Percentiles rank a stretch among this genome's conserved stretches.
These are phyloP conservation scores for Trichoderma breve DNA, from an alignment of 2,329 filamentous ascomycete species.

Conservation along the genomic window DNA sequence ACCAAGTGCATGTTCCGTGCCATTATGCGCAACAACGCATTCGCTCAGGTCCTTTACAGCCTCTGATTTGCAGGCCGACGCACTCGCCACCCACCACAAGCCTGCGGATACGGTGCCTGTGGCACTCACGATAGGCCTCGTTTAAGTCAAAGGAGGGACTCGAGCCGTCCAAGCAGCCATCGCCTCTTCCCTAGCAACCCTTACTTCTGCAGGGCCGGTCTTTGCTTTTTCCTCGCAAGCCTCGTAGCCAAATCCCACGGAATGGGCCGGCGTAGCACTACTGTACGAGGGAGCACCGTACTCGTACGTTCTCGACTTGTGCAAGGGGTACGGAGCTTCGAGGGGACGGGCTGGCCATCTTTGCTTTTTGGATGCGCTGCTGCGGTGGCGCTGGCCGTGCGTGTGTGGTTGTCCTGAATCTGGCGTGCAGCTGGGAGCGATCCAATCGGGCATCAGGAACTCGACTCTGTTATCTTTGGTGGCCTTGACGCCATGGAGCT, in stretches of 20 bases:
- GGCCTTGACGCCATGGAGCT: background rate
- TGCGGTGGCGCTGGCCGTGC: slow-evolving; percentile 15
- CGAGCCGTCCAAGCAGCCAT: background rate
- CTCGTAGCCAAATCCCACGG: background rate
- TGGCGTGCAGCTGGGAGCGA: slow-evolving; percentile 2
- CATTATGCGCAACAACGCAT: background rate
- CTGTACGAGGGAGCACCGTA: background rate
- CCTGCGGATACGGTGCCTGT: background rate
- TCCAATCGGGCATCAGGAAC: slow-evolving; percentile 14
- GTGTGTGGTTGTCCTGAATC: slow-evolving; percentile 13
- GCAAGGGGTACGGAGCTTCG: slow-evolving; percentile 10
- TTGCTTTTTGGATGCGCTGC: slow-evolving; percentile 14
- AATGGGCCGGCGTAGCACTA: background rate
- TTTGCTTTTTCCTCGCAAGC: background rate
- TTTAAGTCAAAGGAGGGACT: background rate
- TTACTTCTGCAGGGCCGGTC: background rate
- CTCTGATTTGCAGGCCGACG: slow-evolving; percentile 5
- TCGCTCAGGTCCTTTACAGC: background rate
- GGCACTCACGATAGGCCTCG: slow-evolving; percentile 3
- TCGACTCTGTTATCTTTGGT: slow-evolving; percentile 10
- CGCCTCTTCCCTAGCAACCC: background rate
- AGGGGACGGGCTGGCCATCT: background rate
- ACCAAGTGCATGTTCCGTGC: background rate
- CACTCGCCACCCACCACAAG: background rate
- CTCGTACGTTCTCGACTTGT: background rate